These are phyloP conservation scores for Serpula lacrymans DNA, from an alignment of 768 basidiomycete species.

Conservation along the genomic window DNA sequence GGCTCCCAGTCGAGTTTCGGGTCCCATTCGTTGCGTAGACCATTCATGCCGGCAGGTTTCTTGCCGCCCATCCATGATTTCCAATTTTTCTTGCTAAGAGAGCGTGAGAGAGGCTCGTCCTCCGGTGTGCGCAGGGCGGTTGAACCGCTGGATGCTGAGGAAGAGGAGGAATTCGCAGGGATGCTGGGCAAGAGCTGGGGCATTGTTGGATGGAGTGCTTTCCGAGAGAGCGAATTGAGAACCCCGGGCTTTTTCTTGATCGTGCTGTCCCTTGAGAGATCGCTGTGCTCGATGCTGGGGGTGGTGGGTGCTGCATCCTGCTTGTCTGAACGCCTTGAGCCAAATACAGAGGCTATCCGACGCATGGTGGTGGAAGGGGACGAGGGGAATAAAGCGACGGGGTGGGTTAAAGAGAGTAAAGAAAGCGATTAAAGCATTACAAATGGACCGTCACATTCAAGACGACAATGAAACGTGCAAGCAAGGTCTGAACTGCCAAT, in stretches of 20 bases:
- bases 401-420: constrained; percentile 5
- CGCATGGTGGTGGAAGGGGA: constrained; percentile 45
- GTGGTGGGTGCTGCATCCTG: constrained; percentile 13
- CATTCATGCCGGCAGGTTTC: constrained; percentile 15
- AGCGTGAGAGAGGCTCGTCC: constrained; percentile 43
- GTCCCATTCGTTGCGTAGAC: constrained; percentile 22
- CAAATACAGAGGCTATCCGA: constrained; percentile 60
- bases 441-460: constrained; percentile 26
- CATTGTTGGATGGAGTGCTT: constrained; percentile 15
- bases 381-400: constrained; percentile 16
- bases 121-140: constrained; percentile 55
- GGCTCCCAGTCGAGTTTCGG: constrained; percentile 29
- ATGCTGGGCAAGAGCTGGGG: constrained; percentile 25
- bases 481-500: not conserved
- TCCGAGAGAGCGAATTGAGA: constrained; percentile 27
- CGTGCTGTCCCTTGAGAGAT: constrained; percentile 11
- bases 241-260: constrained; percentile 20
- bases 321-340: constrained; percentile 31
- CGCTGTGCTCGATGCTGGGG: constrained; percentile 10
- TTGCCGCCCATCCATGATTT: constrained; percentile 51
- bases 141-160: constrained; percentile 60
- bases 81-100: constrained; percentile 46
- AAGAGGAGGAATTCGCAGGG: constrained; percentile 50
- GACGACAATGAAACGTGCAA: not conserved
- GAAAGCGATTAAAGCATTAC: constrained; percentile 29